Conservation (phyloP, 345 rosid genomes). For the Syzygium jambos region DNA sequence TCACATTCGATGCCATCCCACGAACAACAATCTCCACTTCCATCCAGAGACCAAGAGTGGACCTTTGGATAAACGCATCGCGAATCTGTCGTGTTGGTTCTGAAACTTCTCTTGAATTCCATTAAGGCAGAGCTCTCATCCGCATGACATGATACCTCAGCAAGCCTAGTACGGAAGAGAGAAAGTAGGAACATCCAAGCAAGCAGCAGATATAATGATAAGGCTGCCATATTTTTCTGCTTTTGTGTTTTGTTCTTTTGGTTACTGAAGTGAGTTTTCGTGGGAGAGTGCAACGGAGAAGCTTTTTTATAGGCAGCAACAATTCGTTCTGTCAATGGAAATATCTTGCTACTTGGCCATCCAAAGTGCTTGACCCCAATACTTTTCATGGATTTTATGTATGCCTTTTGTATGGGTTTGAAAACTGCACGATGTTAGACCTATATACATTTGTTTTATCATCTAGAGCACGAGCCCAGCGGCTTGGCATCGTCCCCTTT, state of each 20-base stretch:
- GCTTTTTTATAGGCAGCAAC: neutral
- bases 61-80: neutral
- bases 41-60: neutral
- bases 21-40: slow-evolving; percentile 1
- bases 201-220: neutral
- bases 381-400: neutral
- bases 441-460: neutral
- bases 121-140: neutral
- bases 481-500: too few species aligned
- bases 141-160: neutral
- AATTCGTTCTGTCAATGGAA: neutral
- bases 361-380: neutral
- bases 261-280: neutral
- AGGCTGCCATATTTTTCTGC: neutral
- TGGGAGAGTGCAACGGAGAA: neutral
- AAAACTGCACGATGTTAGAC: neutral
- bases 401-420: neutral
- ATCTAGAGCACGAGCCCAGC: neutral
- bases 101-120: neutral
- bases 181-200: neutral
- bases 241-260: too few species aligned
- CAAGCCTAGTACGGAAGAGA: neutral
- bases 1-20: slow-evolving; percentile 1
- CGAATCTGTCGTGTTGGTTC: accelerated
- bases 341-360: neutral